Conservation (phyloP, 768 basidiomycete species). For the Heimioporus sp. region DNA sequence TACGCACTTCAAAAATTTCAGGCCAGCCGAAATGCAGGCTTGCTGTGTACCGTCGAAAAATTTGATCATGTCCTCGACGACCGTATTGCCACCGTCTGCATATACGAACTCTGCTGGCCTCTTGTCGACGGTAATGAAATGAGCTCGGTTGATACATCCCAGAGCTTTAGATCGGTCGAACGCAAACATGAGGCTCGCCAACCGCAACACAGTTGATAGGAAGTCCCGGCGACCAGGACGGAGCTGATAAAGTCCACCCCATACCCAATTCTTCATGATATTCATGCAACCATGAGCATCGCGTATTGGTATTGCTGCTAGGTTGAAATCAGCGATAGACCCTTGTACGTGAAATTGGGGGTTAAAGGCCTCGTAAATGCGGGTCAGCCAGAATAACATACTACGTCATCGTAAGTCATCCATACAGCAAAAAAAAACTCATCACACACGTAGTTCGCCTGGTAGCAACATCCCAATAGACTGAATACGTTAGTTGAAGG, state of each 20-base stretch:
- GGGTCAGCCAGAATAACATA: slow-evolving; percentile 33
- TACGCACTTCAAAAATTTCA: slow-evolving; percentile 40
- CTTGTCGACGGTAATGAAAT: slow-evolving; percentile 19
- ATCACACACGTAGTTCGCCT: slow-evolving; percentile 6
- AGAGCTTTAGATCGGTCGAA: slow-evolving; percentile 36
- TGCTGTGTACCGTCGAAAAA: slow-evolving; percentile 28
- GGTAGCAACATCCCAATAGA: background rate
- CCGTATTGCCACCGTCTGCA: slow-evolving; percentile 20
- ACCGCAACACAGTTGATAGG: slow-evolving; percentile 39
- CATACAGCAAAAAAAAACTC: background rate
- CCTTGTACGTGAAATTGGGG: slow-evolving; percentile 51
- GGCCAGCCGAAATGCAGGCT: slow-evolving; percentile 33
- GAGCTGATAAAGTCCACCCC: slow-evolving; percentile 41
- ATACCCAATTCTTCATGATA: slow-evolving; percentile 46
- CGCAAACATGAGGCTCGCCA: slow-evolving; percentile 35
- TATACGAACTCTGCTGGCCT: slow-evolving; percentile 3
- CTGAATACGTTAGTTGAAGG: slow-evolving; percentile 32
- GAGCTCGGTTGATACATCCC: slow-evolving; percentile 34
- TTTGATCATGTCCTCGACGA: slow-evolving; percentile 31
- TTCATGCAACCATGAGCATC: slow-evolving; percentile 35
- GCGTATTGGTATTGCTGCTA: slow-evolving; percentile 41
- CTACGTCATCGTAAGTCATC: background rate
- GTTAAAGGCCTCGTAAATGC: slow-evolving; percentile 48
- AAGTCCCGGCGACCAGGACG: background rate
- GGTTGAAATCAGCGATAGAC: slow-evolving; percentile 35